Base-by-base conservation (phyloP, 176 grass and related monocot species). In the Juncus effusus region DNA sequence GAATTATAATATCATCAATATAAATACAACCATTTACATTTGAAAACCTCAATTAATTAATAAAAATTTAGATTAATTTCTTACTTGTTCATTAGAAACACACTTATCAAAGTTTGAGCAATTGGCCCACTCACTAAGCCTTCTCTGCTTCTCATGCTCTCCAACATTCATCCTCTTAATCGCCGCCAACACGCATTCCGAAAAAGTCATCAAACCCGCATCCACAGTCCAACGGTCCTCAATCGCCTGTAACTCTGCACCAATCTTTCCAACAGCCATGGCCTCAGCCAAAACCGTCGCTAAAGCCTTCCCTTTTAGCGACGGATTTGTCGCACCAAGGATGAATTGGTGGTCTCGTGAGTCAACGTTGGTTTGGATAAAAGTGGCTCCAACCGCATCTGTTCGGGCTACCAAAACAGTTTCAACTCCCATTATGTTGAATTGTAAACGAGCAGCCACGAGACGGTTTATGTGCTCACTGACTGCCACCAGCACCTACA, bases 361-460 rank as follows among this genome's bases (percentile, higher is more conserved):
- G 69, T 96, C 92, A 19, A 96, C 77, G 74, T 96, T 96, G 53
- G 84, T 88, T 70, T 96, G 92, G 82, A 96, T 96, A 12, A 96
- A 77, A 16, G 68, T 91, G 57, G 92, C 92, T 12, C 65, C 82
- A 10, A 96, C 92, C 4, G 92, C 92, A 64, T 96, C 87, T 0
- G 82, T 86, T 59, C 92, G 84, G 16, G 87, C 92, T 6, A 91
- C 81, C 40, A 96, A 72, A 4, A 91, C 69, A 4, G 87, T 91
- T 80, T 90, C 91, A 5, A 96, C 91, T 55, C 87, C 87, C 91
- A 96, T 96, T 38, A 96, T 54, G 79, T 96, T 86, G 77, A 96
- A 96, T 77, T 96, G 91, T 28, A 96, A 77, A 45, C 91, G 61
- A 5, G 91, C 91, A 13, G 91, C 91, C 39, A 96, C 91, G 50